Conservation (phyloP, 371 early-diverging fungal species). For the Mortierella sp. region DNA sequence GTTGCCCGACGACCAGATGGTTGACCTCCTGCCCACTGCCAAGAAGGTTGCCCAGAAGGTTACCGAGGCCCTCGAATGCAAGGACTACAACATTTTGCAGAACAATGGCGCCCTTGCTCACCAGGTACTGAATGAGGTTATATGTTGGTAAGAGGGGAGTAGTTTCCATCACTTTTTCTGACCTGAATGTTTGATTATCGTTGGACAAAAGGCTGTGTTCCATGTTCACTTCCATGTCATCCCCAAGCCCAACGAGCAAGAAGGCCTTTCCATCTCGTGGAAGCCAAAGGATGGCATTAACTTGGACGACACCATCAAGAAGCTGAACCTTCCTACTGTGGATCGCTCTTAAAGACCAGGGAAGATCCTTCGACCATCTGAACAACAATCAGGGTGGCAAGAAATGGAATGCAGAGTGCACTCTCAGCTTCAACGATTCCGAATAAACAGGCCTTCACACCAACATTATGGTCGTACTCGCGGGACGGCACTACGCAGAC, state of each 20-base stretch:
- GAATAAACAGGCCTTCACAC: too few species aligned
- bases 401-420: too few species aligned
- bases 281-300: slow-evolving; percentile 36
- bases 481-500: too few species aligned
- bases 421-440: too few species aligned
- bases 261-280: slow-evolving; percentile 84
- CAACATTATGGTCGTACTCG: too few species aligned
- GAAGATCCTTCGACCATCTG: too few species aligned
- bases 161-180: background rate
- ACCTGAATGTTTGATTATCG: background rate
- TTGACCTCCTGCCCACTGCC: slow-evolving; percentile 86
- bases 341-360: too few species aligned
- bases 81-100: slow-evolving; percentile 93
- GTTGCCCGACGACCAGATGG: slow-evolving; percentile 85
- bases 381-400: too few species aligned
- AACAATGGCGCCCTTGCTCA: slow-evolving; percentile 87
- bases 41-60: slow-evolving; percentile 93
- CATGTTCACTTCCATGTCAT: slow-evolving; percentile 96
- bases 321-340: too few species aligned
- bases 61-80: slow-evolving; percentile 68
- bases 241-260: slow-evolving; percentile 76
- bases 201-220: slow-evolving; percentile 66
- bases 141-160: too few species aligned
- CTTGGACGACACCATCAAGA: too few species aligned
- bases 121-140: slow-evolving; percentile 54